A percentile compares a stretch with the other conserved stretches of the same genome.
phyloP scores from a whole-genome alignment of 768 basidiomycete genomes.

The Podaxis pistillaris region DNA sequence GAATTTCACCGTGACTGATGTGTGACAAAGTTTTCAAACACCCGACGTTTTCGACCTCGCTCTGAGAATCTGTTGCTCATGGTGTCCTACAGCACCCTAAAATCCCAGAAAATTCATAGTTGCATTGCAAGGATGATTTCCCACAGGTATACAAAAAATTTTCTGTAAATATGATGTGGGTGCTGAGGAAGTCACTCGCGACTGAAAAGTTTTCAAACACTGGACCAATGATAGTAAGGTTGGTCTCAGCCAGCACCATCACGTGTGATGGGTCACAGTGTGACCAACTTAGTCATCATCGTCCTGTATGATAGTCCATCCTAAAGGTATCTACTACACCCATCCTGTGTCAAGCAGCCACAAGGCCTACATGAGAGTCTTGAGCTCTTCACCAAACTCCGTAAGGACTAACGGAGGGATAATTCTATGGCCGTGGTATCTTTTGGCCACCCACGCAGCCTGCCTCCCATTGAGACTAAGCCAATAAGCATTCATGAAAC shows the following conservation, averaged over 20 bases:
- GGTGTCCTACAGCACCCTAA: no score
- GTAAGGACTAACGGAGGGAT: not conserved
- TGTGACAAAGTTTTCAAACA: no score
- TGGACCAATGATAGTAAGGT: not conserved
- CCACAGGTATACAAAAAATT: no score
- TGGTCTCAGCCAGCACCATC: not conserved
- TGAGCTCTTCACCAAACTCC: not conserved
- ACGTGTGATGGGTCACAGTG: not conserved
- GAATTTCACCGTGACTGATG: no score
- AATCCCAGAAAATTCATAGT: no score
- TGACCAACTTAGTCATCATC: not conserved
- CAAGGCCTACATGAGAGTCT: not conserved
- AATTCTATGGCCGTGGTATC: conserved; percentile 11
- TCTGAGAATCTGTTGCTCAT: no score
- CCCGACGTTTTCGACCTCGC: no score
- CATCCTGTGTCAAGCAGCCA: not conserved
- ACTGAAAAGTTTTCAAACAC: no score
- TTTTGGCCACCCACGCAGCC: conserved; percentile 14
- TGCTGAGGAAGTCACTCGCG: no score
- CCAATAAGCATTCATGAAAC: conserved; percentile 10
- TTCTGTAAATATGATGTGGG: no score
- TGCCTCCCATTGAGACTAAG: conserved; percentile 3
- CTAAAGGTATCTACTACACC: not conserved
- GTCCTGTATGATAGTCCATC: not conserved
- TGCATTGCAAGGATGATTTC: no score